Percentiles rank a stretch among this genome's conserved stretches.
Evolutionary conservation across 495 filamentous ascomycete genomes (phyloP).

Genomic region (Penicillium egyptiacum): DNA sequence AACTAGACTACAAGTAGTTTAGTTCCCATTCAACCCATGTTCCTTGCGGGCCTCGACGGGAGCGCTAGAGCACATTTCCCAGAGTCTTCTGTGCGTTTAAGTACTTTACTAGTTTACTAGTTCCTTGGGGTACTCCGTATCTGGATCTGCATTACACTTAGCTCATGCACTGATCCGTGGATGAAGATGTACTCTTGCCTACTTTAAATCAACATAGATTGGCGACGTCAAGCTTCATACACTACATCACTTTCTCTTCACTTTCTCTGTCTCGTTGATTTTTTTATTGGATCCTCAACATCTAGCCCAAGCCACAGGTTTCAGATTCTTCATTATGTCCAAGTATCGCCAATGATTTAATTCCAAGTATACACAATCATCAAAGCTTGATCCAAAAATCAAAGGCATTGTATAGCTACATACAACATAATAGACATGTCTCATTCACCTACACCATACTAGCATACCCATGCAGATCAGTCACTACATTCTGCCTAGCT

Average conservation of each 20-base stretch:
- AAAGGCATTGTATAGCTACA: background rate
- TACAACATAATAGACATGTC: background rate
- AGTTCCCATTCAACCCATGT: constrained; percentile 15
- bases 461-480: background rate
- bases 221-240: background rate
- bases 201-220: background rate
- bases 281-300: background rate
- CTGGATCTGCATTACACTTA: constrained; percentile 13
- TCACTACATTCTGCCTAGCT: background rate
- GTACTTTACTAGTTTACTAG: constrained; percentile 16
- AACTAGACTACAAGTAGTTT: constrained; percentile 24
- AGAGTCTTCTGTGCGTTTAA: constrained; percentile 7
- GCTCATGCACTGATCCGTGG: constrained; percentile 8
- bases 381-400: background rate
- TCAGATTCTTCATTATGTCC: background rate
- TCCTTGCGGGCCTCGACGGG: constrained; percentile 15
- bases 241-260: background rate
- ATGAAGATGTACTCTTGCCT: background rate
- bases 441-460: background rate
- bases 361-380: background rate
- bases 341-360: background rate
- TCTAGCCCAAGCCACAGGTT: background rate
- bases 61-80: constrained; percentile 20
- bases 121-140: constrained; percentile 13
- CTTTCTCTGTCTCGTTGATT: background rate